These are phyloP conservation scores for Graphilbum ipis-grandicollis DNA, from an alignment of 2,329 filamentous ascomycete genomes.

Conservation along the genomic window DNA sequence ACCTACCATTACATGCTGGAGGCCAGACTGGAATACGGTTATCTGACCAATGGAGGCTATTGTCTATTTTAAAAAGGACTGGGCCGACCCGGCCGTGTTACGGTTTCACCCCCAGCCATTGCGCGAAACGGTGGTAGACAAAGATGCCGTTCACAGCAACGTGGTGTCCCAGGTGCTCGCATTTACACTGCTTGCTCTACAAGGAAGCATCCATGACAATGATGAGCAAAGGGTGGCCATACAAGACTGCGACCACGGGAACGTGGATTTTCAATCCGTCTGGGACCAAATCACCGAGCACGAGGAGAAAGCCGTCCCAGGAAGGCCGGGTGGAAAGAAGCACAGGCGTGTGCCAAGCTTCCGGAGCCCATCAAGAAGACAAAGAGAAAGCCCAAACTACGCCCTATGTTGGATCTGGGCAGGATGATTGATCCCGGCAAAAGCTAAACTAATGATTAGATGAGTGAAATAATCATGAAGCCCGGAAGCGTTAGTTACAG, in stretches of 20 bases:
- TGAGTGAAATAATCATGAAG: too few species aligned
- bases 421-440: background rate
- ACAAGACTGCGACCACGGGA: background rate
- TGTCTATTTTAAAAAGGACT: constrained; percentile 21
- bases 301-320: background rate
- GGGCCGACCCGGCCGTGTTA: constrained; percentile 11
- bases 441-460: background rate
- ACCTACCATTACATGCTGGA: constrained; percentile 32
- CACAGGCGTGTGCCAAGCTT: constrained; percentile 4
- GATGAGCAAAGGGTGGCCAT: constrained; percentile 7
- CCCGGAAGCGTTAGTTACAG: too few species aligned
- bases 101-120: constrained; percentile 15
- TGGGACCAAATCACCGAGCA: background rate
- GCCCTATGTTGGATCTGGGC: background rate
- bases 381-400: background rate
- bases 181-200: constrained; percentile 14
- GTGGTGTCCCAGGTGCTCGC: constrained; percentile 15
- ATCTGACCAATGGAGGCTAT: constrained; percentile 24
- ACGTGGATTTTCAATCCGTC: constrained; percentile 1
- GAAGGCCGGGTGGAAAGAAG: background rate
- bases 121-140: constrained; percentile 11
- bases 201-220: constrained; percentile 7
- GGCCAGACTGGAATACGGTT: constrained; percentile 23
- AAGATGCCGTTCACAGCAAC: constrained; percentile 9
- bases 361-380: constrained; percentile 1